Evolutionary conservation across 2,329 filamentous ascomycete species (phyloP), one percentile per base, ranked within the genome.

Genomic region (Zymoseptoria crescenta): DNA sequence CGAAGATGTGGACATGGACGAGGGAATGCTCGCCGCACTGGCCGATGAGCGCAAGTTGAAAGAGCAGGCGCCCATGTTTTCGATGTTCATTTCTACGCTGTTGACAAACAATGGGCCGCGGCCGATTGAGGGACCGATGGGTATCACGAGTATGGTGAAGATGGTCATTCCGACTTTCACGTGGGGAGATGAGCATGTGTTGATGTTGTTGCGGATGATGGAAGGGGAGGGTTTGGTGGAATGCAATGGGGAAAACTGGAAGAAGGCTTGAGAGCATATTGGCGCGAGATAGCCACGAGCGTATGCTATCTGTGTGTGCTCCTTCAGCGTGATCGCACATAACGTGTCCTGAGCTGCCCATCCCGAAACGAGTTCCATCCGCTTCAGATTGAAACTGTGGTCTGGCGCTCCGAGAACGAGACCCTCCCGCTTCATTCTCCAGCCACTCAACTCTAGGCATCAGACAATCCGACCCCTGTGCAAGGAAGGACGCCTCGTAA

Each of bases 41-140:
- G 73, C 73, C 51, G 77, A 80, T 59, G 78, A 83, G 49, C 82
- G 82, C 13, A 78, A 88, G 30, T 81, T 87, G 21, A 80, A 84
- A 64, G 87, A 89, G 72, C 85, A 85, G 68, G 84, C 83, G 73
- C 79, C 81, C 50, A 82, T 96, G 48, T 96, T 96, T 74, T 91
- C 89, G 84, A 88, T 92, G 69, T 97, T 96, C 72, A 91, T 99
- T 59, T 80, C 91, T 58, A 91, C 90, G 55, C 97, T 99, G 94
- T 77, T 99, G 74, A 96, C 91, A 62, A 96, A 96, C 73, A 88
- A 91, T 67, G 70, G 69, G 8, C 57, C 67, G 6, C 70, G 69
- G 55, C 68, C 69, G 56, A 59, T 72, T 53, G 87, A 87, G 19
- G 84, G 87, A 28, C 94, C 96, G 89, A 87, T 89, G 55, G 77